Conservation (phyloP, 208 protist species). For the Crithidia fasciculata region DNA sequence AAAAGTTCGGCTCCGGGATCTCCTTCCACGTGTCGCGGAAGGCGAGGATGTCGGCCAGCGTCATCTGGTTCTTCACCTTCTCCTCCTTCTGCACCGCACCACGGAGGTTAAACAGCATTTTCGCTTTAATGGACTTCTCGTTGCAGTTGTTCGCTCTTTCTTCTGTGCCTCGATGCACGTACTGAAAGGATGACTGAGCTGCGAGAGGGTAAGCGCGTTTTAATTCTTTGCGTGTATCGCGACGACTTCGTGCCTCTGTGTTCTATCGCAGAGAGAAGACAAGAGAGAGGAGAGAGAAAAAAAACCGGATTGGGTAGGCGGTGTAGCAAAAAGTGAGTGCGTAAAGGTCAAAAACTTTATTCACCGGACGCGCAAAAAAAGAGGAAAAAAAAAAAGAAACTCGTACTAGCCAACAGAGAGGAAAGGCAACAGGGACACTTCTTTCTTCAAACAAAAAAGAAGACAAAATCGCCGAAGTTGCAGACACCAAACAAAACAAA, state of each 20-base stretch:
- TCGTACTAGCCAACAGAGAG: slow-evolving; percentile 2
- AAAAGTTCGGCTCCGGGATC: slow-evolving; percentile 68
- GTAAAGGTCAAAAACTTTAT: slow-evolving; percentile 9
- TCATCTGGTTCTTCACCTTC: slow-evolving; percentile 79
- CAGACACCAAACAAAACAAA: no score
- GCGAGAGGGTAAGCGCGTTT: no score
- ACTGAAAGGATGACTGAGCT: no score
- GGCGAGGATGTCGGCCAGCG: slow-evolving; percentile 71
- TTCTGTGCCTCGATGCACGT: no score
- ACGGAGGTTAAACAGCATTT: slow-evolving; percentile 82
- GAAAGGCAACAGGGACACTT: background rate
- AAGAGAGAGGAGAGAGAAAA: background rate
- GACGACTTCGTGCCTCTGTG: no score
- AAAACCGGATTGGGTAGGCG: background rate
- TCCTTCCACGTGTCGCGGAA: slow-evolving; percentile 87
- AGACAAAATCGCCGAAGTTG: no score
- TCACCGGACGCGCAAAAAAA: slow-evolving; percentile 7
- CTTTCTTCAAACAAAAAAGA: no score
- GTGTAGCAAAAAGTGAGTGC: background rate
- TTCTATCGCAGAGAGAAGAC: background rate
- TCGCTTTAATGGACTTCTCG: background rate
- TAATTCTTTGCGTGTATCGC: background rate
- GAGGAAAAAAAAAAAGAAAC: slow-evolving; percentile 25
- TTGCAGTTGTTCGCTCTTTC: no score
- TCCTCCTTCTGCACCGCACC: slow-evolving; percentile 65